Base-by-base conservation (phyloP, 257 asterid genomes). In the Solanum pimpinellifolium region DNA sequence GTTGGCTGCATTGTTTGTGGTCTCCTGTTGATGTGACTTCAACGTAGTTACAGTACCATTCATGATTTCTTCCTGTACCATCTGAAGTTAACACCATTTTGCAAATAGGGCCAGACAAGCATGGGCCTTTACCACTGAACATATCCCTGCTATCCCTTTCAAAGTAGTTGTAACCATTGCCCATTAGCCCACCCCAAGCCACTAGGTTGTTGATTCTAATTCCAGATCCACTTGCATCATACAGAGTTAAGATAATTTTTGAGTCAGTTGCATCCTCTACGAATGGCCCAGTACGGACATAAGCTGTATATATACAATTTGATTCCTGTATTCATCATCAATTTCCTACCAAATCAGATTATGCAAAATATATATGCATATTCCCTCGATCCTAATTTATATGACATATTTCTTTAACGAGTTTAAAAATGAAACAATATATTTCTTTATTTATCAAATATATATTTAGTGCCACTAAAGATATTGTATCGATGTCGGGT, bases 171-270 rank as follows among this genome's bases (percentile, higher is more conserved):
- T 94, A 87, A 1, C 85, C 92, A 31, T 90, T 87, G 46, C 94
- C 98, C 97, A 94, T 94, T 2, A 92, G 91, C 86, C 98, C 98
- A 37, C 98, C 98, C 98, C 98, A 95, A 2, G 90, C 18, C 77
- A 87, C 94, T 11, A 95, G 85, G 27, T 93, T 89, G 47, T 90
- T 89, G 89, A 95, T 95, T 82, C 89, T 81, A 76, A 94, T 86
- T 1, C 94, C 94, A 29, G 90, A 46, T 20, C 96, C 94, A 3
- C 25, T 41, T 1, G 89, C 86, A 20, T 93, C 96, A 72, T 90
- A 93, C 9, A 95, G 82, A 21, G 94, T 93, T 42, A 93, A 46
- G 73, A 80, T 90, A 9, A 95, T 92, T 77, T 62, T 89, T 0
- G 97, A 92, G 86, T 95, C 96, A 13, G 98, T 95, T 85, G 96